These are phyloP conservation scores for Jimgerdemannia lactiflua DNA, from an alignment of 192 early-diverging fungal species.

Conservation along the genomic window DNA sequence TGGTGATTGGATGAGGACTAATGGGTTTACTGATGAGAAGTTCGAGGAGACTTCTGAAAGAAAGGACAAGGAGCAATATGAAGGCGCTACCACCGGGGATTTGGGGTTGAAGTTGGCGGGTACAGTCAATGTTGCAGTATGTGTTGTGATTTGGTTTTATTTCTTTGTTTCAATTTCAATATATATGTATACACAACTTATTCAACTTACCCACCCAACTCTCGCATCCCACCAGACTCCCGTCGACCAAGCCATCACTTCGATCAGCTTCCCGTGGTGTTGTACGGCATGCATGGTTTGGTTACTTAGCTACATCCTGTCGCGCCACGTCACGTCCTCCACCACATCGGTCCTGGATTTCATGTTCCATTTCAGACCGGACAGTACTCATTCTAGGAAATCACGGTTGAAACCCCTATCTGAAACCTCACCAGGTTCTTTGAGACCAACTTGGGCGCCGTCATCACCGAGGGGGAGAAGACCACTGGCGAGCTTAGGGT, in stretches of 20 bases:
- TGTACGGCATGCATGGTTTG: slow-evolving; percentile 72
- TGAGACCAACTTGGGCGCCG: slow-evolving; percentile 85
- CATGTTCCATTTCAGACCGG: slow-evolving; percentile 84
- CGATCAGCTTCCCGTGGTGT: slow-evolving; percentile 93
- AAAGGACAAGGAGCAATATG: slow-evolving; percentile 70
- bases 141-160: not conserved
- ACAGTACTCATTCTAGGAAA: slow-evolving; percentile 72
- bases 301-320: slow-evolving; percentile 80
- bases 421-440: slow-evolving; percentile 86
- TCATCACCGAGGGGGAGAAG: slow-evolving; percentile 78
- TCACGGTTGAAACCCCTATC: slow-evolving; percentile 83
- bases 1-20: slow-evolving; percentile 94
- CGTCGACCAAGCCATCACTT: slow-evolving; percentile 84
- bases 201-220: not conserved
- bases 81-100: slow-evolving; percentile 79
- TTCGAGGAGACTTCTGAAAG: slow-evolving; percentile 62
- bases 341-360: slow-evolving; percentile 60
- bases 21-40: slow-evolving; percentile 84
- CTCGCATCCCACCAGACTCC: slow-evolving; percentile 36
- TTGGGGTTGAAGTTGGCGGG: slow-evolving; percentile 84
- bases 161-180: too few relatives aligned
- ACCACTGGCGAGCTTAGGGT: slow-evolving; percentile 60
- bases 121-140: slow-evolving; percentile 67
- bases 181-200: slow-evolving; percentile 12
- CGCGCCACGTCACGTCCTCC: slow-evolving; percentile 66